Evolutionary conservation across 2,329 filamentous ascomycete genomes (phyloP).

Genomic region (Xylaria hypoxylon): DNA sequence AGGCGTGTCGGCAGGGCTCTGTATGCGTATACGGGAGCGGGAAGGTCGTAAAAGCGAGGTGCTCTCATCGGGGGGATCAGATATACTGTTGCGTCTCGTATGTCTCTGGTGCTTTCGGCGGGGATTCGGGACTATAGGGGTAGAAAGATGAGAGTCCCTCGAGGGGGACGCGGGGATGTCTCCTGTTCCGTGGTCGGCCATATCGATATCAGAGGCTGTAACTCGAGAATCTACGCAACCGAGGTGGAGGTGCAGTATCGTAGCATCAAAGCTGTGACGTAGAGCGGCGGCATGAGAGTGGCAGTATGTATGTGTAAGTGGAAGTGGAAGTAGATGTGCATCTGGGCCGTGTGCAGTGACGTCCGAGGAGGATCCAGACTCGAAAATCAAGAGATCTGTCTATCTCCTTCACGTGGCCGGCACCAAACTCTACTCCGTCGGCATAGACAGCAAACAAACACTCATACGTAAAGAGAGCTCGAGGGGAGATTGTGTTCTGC

Average conservation of each 20-base stretch:
- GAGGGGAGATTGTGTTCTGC: background rate
- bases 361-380: background rate
- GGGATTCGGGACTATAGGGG: constrained; percentile 42
- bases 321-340: background rate
- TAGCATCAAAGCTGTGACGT: constrained; percentile 8
- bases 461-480: no score
- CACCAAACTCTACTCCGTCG: background rate
- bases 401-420: background rate
- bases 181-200: constrained; percentile 38
- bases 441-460: background rate
- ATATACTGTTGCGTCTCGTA: constrained; percentile 43
- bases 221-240: background rate
- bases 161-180: constrained; percentile 38
- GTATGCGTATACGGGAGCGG: constrained; percentile 58
- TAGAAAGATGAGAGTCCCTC: constrained; percentile 37
- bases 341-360: background rate
- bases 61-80: constrained; percentile 56
- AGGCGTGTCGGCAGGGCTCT: constrained; percentile 48
- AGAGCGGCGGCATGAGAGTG: background rate
- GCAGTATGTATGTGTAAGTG: background rate
- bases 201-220: constrained; percentile 37
- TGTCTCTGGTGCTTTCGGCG: constrained; percentile 44
- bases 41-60: constrained; percentile 58
- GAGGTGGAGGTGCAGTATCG: constrained; percentile 1
- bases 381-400: background rate